Base-by-base conservation (phyloP, 1,139 yeast genomes). In the Nadsonia commutata region DNA sequence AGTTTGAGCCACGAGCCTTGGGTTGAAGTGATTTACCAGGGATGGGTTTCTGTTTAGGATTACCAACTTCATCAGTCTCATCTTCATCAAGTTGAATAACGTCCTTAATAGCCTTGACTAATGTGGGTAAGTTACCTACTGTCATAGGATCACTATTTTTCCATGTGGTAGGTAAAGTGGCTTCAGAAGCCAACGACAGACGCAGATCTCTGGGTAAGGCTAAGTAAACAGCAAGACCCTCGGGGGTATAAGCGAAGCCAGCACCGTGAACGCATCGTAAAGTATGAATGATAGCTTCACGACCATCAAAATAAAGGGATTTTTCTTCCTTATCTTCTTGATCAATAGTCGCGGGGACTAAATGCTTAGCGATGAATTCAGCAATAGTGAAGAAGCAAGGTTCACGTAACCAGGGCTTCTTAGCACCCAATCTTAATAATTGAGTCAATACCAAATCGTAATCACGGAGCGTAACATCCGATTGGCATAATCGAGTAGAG, bases 341-440 rank as follows among this genome's bases (percentile, higher is more conserved):
- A 4, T 42, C 44, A 8, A 52, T 42, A 33, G 48, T 48, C 20
- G 57, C 49, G 2, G 48, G 48, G 0, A 57, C 51, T n/a, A 56
- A 46, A 13, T 68, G 51, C 36, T 59, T 55, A 20, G 57, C 53
- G 6, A 75, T 48, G 9, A 80, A 68, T 44, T 74, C 78, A 51
- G 74, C 75, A 42, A 88, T 65, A 1, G 94, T 79, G 56, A 71
- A 82, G 51, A 83, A 68, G 38, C 86, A 71, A 3, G 94, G 76
- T 61, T 88, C 96, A 48, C 94, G 67, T 40, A 88, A 71, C 97
- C 97, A 88, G 2, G 85, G 72, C 59, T 88, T 88, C 27, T 65
- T 53, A 21, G 67, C 59, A 0, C 94, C 73, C 46, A 88, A 65
- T 20, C 71, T 74, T n/a, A 83, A 59, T 37, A 27, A 16, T 9